phyloP scores from a whole-genome alignment of 306 rosid genomes.

The Echinosophora koreensis region DNA sequence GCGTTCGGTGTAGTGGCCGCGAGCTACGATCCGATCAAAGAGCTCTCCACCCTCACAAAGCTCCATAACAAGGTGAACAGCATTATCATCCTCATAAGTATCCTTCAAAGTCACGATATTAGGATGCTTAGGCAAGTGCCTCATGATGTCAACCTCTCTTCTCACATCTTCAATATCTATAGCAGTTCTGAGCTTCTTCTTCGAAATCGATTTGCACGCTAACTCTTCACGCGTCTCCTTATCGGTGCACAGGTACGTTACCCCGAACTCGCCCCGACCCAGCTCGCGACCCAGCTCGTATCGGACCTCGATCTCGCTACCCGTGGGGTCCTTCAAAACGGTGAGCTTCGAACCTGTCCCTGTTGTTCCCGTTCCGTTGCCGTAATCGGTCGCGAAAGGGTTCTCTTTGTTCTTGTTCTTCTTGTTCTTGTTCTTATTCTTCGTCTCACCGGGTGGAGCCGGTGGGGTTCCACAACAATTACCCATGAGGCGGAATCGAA shows the following conservation, averaged over 20 bases:
- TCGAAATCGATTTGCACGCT: conserved; percentile 92
- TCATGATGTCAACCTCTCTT: conserved; percentile 97
- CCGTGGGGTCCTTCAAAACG: conserved; percentile 79
- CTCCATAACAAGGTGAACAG: conserved; percentile 98
- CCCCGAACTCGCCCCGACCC: conserved; percentile 93
- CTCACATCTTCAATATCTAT: conserved; percentile 88
- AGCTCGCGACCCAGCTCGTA: conserved; percentile 88
- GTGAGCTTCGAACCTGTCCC: conserved; percentile 46
- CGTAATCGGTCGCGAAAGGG: conserved; percentile 68
- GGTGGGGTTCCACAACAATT: conserved; percentile 75
- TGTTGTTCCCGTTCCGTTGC: not conserved
- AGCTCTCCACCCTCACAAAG: conserved; percentile 95
- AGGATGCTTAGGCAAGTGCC: conserved; percentile 66
- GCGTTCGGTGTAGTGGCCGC: conserved; percentile 96
- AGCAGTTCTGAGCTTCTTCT: conserved; percentile 84
- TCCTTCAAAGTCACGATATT: conserved; percentile 84
- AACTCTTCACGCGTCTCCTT: conserved; percentile 57
- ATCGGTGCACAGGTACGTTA: conserved; percentile 87
- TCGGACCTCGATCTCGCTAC: conserved; percentile 67
- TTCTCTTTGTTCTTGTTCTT: conserved; percentile 62
- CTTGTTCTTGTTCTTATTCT: conserved; percentile 44
- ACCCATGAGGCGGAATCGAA: conserved; percentile 59
- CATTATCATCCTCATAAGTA: conserved; percentile 84
- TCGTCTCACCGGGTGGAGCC: conserved; percentile 39
- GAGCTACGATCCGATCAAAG: conserved; percentile 90